Conservation (phyloP, 495 filamentous ascomycete genomes). For the Penicillium salamii region DNA sequence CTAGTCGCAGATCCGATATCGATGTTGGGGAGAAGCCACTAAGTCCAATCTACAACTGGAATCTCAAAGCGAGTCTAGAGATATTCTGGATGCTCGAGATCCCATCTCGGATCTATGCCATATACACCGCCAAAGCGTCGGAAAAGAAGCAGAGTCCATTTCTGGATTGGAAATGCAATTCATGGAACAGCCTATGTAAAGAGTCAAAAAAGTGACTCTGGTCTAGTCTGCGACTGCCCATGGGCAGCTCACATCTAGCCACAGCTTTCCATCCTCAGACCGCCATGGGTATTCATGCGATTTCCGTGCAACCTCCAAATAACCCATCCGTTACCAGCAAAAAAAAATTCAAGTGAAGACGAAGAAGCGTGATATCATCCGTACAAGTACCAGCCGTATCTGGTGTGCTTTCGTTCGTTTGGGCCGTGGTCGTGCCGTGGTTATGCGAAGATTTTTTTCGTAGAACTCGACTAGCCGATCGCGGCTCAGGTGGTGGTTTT, state of each 20-base stretch:
- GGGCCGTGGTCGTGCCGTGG: conserved; percentile 20
- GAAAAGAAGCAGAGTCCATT: conserved; percentile 18
- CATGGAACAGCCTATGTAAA: conserved; percentile 33
- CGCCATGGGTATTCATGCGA: conserved; percentile 19
- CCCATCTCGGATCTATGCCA: background rate
- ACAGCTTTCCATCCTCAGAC: conserved; percentile 27
- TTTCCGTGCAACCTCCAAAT: conserved; percentile 21
- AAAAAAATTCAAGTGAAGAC: conserved; percentile 31
- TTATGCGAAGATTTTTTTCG: conserved; percentile 25
- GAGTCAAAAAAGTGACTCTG: conserved; percentile 26
- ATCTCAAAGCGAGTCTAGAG: background rate
- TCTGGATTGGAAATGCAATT: conserved; percentile 30
- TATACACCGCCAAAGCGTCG: background rate
- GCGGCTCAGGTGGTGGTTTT: conserved; percentile 25
- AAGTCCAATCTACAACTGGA: background rate
- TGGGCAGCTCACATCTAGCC: conserved; percentile 16
- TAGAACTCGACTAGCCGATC: conserved; percentile 25
- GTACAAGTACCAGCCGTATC: conserved; percentile 33
- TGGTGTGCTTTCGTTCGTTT: conserved; percentile 31
- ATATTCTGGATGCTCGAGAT: background rate
- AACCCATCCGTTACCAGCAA: conserved; percentile 27
- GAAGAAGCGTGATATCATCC: conserved; percentile 38
- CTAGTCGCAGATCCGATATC: too few species aligned
- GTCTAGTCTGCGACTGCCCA: conserved; percentile 8
- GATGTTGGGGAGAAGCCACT: too few species aligned